Conservation (phyloP, 176 grass and related monocot genomes). For the Hordeum marinum region DNA sequence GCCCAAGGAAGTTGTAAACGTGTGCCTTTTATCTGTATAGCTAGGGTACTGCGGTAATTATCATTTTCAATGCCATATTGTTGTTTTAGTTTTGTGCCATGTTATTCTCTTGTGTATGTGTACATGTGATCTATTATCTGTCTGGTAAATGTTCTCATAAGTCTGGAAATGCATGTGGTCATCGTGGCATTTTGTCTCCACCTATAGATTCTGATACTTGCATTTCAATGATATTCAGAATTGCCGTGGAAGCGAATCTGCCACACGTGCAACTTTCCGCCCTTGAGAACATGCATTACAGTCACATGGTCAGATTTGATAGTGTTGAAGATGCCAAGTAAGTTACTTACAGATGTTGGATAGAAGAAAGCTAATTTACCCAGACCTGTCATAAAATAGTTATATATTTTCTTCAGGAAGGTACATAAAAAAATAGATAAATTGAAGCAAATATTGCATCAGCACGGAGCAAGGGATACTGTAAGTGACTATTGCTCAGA, state of each 20-base stretch:
- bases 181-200: neutral
- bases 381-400: constrained; percentile 1
- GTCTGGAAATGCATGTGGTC: neutral
- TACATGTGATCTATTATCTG: neutral
- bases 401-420: constrained; percentile 42
- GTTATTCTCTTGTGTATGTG: neutral
- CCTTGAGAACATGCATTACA: constrained; percentile 95
- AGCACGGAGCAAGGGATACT: constrained; percentile 34
- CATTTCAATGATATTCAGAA: constrained; percentile 51
- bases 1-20: neutral
- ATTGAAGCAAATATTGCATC: constrained; percentile 59
- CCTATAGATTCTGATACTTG: constrained; percentile 29
- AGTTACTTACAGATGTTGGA: constrained; percentile 7
- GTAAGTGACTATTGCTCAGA: constrained; percentile 77
- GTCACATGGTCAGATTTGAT: constrained; percentile 87
- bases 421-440: constrained; percentile 59
- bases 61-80: neutral
- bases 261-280: constrained; percentile 57
- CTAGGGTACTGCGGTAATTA: neutral
- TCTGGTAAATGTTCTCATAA: neutral
- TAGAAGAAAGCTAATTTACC: neutral
- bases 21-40: neutral
- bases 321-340: constrained; percentile 82
- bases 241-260: constrained; percentile 75
- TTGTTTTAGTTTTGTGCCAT: neutral